Percentiles rank a stretch among this genome's conserved stretches.
These are phyloP conservation scores for Yamadazyma dendronema DNA, from an alignment of 1,139 yeast species.

Conservation along the genomic window DNA sequence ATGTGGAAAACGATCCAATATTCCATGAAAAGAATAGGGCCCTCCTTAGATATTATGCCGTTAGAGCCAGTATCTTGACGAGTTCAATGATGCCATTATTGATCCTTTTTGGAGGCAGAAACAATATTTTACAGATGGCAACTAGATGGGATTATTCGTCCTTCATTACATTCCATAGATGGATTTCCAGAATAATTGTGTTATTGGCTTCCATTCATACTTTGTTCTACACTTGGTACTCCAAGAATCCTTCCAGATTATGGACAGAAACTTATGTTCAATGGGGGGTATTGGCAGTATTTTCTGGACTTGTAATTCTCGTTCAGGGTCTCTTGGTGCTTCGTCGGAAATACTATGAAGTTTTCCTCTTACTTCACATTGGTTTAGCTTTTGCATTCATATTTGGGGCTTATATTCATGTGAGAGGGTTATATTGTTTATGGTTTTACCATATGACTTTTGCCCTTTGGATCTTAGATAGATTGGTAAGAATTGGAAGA, in stretches of 20 bases:
- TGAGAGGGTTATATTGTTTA: slow-evolving; percentile 45
- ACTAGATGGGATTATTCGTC: slow-evolving; percentile 64
- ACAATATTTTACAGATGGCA: slow-evolving; percentile 52
- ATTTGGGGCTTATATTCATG: slow-evolving; percentile 62
- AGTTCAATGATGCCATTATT: slow-evolving; percentile 53
- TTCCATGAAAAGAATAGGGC: slow-evolving; percentile 17
- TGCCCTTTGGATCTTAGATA: slow-evolving; percentile 65
- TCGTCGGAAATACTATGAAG: slow-evolving; percentile 60
- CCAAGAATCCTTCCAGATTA: slow-evolving; percentile 4
- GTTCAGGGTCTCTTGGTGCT: slow-evolving; percentile 50
- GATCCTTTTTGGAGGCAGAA: slow-evolving; percentile 60
- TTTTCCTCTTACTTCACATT: slow-evolving; percentile 62
- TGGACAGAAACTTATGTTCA: slow-evolving; percentile 26
- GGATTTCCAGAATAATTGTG: slow-evolving; percentile 53
- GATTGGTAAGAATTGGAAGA: slow-evolving; percentile 50
- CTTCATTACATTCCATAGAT: slow-evolving; percentile 57
- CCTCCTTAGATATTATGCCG: slow-evolving; percentile 42
- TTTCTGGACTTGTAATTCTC: slow-evolving; percentile 36
- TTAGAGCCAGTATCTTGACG: slow-evolving; percentile 57
- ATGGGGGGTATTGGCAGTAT: slow-evolving; percentile 51
- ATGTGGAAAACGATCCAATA: slow-evolving; percentile 28
- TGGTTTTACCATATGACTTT: slow-evolving; percentile 51
- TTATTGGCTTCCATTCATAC: slow-evolving; percentile 40
- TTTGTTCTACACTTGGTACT: slow-evolving; percentile 26
- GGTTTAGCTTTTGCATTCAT: slow-evolving; percentile 54